Base-by-base conservation (phyloP, 148 eudicot genomes). In the Spergularia bocconei region DNA sequence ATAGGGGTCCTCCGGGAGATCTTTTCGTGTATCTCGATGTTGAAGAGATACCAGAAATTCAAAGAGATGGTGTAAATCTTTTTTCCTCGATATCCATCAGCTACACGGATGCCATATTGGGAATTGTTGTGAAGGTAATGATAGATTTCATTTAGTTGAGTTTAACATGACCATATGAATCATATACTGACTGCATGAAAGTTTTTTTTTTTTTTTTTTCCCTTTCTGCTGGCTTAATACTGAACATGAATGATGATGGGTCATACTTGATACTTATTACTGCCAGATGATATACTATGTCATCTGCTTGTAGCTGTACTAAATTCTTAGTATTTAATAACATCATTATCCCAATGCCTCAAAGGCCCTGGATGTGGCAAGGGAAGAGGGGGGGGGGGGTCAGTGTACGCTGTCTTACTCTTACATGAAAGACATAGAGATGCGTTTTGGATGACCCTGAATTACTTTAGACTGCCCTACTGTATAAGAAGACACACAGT, bases 21-120 rank as follows among this genome's bases (percentile, higher is more conserved):
- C 99, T 95, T 72, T 95, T 74, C 82, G 99, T 95, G 54, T 90
- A 88, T 79, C 99, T 95, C 79, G 92, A 92, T 66, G 85, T 95
- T 79, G 82, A 85, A 79, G 99, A 95, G 81, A 92, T 92, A 57
- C 89, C 92, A 16, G 96, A 89, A 84, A 95, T 95, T 76, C 96
- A 90, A 86, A 86, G 99, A 83, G 99, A 95, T 79, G 99, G 99
- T 78, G 86, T 95, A 82, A 90, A 95, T 88, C 94, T 95, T 33
- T 63, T 53, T 53, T 95, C 99, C 75, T 78, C 91, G 67, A 68
- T 95, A 77, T 83, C 97, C 60, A 70, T 95, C 55, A 84, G 88
- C 79, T 95, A 95, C 83, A 78, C 91, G 71, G 97, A 95, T 83
- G 99, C 99, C 80, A 95, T 95, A 82, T 82, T 95, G 85, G 99